phyloP scores from a whole-genome alignment of 176 grass and related monocot species.

The Triticum turgidum region DNA sequence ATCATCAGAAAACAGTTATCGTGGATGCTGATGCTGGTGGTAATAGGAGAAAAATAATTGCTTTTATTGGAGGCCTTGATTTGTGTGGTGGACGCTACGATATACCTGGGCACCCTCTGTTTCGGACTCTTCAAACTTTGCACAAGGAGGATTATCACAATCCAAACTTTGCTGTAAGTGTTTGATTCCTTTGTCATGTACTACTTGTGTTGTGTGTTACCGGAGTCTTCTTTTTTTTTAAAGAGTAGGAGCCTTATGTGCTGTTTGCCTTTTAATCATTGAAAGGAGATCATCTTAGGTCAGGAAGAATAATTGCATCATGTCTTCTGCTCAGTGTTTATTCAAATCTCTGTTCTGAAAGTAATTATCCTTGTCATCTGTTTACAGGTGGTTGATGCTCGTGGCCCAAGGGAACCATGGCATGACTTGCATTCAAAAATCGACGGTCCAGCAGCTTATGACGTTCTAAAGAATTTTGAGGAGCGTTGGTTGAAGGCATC shows the following conservation, averaged over 20 bases:
- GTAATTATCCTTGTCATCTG: constrained; percentile 1
- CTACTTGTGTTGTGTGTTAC: neutral
- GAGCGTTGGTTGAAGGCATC: constrained; percentile 81
- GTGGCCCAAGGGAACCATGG: constrained; percentile 88
- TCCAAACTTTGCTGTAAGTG: constrained; percentile 68
- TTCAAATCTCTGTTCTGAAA: neutral
- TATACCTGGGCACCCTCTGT: constrained; percentile 72
- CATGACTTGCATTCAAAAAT: constrained; percentile 90
- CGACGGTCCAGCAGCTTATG: constrained; percentile 78
- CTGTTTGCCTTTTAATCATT: neutral
- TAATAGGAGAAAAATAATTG: constrained; percentile 73
- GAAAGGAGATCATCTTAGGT: neutral
- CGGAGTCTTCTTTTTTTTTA: neutral
- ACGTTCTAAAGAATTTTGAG: constrained; percentile 74
- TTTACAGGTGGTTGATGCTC: constrained; percentile 49
- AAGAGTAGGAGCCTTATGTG: neutral
- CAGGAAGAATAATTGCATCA: neutral
- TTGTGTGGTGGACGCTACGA: constrained; percentile 82
- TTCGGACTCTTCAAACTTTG: constrained; percentile 59
- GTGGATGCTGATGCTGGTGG: constrained; percentile 76
- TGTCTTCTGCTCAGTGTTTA: neutral
- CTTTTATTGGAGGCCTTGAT: constrained; percentile 91
- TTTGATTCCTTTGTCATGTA: neutral
- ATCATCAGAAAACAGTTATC: constrained; percentile 95
- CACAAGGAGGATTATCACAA: constrained; percentile 95